Evolutionary conservation across 1,139 yeast genomes (phyloP), one percentile per base, ranked within the genome.

Genomic region (Yamadazyma triangularis): DNA sequence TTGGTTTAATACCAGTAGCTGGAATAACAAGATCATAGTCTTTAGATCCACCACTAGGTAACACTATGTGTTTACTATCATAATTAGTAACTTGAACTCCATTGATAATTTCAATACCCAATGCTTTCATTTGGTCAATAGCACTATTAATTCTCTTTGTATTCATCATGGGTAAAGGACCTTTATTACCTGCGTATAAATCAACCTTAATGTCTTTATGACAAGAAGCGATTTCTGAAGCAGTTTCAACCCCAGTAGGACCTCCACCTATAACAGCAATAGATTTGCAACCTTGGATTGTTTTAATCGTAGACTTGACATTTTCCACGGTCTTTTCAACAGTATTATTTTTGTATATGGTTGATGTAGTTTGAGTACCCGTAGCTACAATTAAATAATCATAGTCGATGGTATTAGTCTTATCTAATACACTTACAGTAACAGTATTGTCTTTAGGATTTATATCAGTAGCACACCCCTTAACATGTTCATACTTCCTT

Each of bases 181-280:
- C 46, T 4, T 34, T 18, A 1, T 39, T 23, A 8, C 60, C 59
- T 4, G 57, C 45, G 31, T 40, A 48, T 16, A 58, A 41, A 4
- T 50, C 46, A 14, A 56, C 48, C 8, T 40, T 36, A 12, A 51
- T 45, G 2, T 38, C 23, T 27, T 44, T 41, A 24, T 32, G 47
- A 14, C 33, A 34, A 15, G 30, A 31, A 4, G 47, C 59, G 12
- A 58, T 39, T 28, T 58, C 64, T 2, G 56, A 59, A 4, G 56
- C 51, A 5, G 44, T 27, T 34, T 59, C 64, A 16, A 56, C 58
- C 13, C 64, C 65, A 9, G 62, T 54, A 8, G 55, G 39, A 6
- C 64, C 64, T 8, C 55, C 64, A 4, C 64, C 65, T 13, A 59
- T 24, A 9, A 59, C 41, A 4, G 59, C 62, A 25, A 58, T 47